phyloP scores from a whole-genome alignment of 108 stramenopile genomes.

The Pseudonitzschia delicatissima region DNA sequence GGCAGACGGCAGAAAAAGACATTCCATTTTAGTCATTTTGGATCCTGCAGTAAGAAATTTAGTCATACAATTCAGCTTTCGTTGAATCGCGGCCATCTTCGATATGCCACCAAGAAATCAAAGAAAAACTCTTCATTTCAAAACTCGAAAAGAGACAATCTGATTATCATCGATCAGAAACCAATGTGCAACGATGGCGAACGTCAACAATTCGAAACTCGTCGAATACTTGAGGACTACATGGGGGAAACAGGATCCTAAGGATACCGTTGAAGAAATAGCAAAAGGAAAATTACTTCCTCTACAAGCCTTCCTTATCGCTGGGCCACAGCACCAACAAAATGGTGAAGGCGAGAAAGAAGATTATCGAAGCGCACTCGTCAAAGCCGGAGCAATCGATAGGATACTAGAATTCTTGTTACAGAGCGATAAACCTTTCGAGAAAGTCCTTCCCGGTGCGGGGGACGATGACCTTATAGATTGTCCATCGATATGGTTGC shows the following conservation, averaged over 20 bases:
- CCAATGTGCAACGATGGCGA: too few species aligned
- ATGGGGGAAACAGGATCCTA: conserved; percentile 32
- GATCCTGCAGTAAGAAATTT: too few species aligned
- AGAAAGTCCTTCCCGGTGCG: conserved; percentile 14
- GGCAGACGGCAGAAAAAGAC: too few species aligned
- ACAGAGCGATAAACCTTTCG: conserved; percentile 21
- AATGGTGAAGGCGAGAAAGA: background rate
- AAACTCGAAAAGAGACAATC: too few species aligned
- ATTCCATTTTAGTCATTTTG: too few species aligned
- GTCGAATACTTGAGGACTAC: background rate
- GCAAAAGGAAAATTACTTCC: conserved; percentile 18
- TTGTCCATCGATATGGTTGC: conserved; percentile 34
- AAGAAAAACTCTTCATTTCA: too few species aligned
- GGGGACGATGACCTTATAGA: background rate
- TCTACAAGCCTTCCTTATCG: conserved; percentile 18
- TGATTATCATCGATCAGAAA: too few species aligned
- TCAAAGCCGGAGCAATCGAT: conserved; percentile 31
- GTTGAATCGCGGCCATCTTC: too few species aligned
- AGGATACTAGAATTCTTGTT: conserved; percentile 26
- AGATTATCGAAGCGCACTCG: conserved; percentile 23
- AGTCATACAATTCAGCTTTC: too few species aligned
- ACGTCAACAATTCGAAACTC: too few species aligned
- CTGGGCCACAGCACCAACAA: background rate
- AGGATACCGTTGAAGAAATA: conserved; percentile 19
- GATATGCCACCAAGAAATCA: too few species aligned